Base-by-base conservation (phyloP, 805 yeast species). In the Vanderwaltozyma tropicalis region DNA sequence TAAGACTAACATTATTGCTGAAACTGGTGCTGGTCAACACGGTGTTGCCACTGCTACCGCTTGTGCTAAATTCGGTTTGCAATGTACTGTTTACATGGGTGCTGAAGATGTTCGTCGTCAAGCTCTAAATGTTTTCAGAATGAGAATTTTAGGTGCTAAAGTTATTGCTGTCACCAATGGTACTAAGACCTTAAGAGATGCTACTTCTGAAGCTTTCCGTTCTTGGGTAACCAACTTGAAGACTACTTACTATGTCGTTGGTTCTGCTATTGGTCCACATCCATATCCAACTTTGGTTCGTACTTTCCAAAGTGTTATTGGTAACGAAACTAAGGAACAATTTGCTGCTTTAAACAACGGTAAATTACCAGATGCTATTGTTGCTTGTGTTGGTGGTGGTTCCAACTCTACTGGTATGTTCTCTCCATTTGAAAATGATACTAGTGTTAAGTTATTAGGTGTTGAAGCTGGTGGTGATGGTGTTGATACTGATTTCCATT, bases 381-480 rank as follows among this genome's bases (percentile, higher is more conserved):
- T 92, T 44, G 99, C 99, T 2, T 92, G 99, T 71, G 98, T 92
- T 35, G 99, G 99, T 54, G 99, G 99, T 55, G 99, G 99, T 39
- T 86, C 96, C 15, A 92, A 92, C 71, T 80, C 95, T 36, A 77
- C 94, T 24, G 99, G 99, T 61, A 77, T 89, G 74, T 92, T 92
- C 63, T 78, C 86, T 17, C 96, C 97, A 38, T 92, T 92, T 57
- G 94, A 86, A 58, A 68, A 84, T 14, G 96, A 87, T 58, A 47
- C 58, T 13, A 66, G 74, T 8, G 99, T 92, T 32, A 76, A 74
- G 55, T 67, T 92, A 57, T 65, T 88, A 22, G 99, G 99, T 61
- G 86, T 88, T 43, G 99, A 92, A 68, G 99, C 99, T 35, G 99
- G 96, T 61, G 99, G 99, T 63, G 94, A 85, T 50, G 99, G 99